Evolutionary conservation across 2,329 filamentous ascomycete species (phyloP).

Genomic region (Ploettnerulaceae sp.): DNA sequence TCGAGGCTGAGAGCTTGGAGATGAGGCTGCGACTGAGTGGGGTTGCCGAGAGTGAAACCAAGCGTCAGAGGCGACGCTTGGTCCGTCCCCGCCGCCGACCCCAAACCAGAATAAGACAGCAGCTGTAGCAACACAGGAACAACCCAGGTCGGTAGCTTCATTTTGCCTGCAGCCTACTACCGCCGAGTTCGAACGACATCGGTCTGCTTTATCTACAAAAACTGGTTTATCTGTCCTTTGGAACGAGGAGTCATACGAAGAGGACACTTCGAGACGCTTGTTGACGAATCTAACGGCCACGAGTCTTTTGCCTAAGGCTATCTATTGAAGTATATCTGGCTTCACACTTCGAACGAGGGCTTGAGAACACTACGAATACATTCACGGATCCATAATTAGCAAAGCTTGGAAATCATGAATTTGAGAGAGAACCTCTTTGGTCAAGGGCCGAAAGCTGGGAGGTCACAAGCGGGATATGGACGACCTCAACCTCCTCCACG

Average conservation of each 20-base stretch:
- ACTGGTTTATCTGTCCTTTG: slow-evolving; percentile 21
- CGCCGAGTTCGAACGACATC: slow-evolving; percentile 3
- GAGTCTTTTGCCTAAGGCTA: neutral
- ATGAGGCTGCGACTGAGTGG: slow-evolving; percentile 26
- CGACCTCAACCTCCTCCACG: slow-evolving; percentile 33
- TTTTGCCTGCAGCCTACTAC: slow-evolving; percentile 15
- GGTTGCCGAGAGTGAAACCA: slow-evolving; percentile 21
- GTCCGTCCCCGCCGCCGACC: slow-evolving; percentile 23
- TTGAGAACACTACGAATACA: neutral
- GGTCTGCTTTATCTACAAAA: slow-evolving; percentile 4
- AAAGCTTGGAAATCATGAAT: slow-evolving; percentile 22
- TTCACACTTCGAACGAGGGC: neutral
- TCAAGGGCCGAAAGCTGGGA: slow-evolving; percentile 35
- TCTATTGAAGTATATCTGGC: slow-evolving; percentile 5
- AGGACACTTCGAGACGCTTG: slow-evolving; percentile 16
- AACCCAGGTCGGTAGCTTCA: slow-evolving; percentile 28
- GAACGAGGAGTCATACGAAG: slow-evolving; percentile 17
- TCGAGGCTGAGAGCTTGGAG: slow-evolving; percentile 30
- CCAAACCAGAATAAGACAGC: slow-evolving; percentile 31
- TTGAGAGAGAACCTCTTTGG: slow-evolving; percentile 43
- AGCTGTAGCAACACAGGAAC: slow-evolving; percentile 28
- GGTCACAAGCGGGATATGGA: slow-evolving; percentile 30
- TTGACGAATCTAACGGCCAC: slow-evolving; percentile 6
- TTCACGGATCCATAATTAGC: neutral
- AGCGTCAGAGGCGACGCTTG: slow-evolving; percentile 19